A percentile compares a stretch with the other conserved stretches of the same genome.
Conservation (phyloP, 345 rosid species). For the Populus davidiana region DNA sequence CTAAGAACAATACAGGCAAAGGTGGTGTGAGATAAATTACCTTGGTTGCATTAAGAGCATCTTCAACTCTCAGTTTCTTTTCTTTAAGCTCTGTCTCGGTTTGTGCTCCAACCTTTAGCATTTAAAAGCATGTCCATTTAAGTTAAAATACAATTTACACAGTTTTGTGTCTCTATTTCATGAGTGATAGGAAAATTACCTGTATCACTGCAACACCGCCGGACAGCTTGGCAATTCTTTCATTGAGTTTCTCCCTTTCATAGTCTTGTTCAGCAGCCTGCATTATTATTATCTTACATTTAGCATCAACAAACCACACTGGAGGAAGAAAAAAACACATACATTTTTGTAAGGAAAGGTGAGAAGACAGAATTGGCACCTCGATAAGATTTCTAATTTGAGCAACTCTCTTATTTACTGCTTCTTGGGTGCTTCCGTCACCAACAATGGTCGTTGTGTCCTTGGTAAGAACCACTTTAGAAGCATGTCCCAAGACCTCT, state of each 20-base stretch:
- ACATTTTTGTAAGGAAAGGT: not conserved
- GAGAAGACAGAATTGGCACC: slow-evolving; percentile 27
- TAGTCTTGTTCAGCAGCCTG: slow-evolving; percentile 93
- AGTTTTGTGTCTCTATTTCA: not conserved
- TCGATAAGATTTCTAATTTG: slow-evolving; percentile 91
- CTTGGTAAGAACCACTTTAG: slow-evolving; percentile 94
- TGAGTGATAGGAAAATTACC: slow-evolving; percentile 3
- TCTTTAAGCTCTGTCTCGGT: slow-evolving; percentile 66
- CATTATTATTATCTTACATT: slow-evolving; percentile 4
- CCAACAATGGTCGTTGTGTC: slow-evolving; percentile 88
- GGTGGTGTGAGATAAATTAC: slow-evolving; percentile 26
- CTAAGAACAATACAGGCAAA: not conserved
- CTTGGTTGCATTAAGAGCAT: slow-evolving; percentile 99
- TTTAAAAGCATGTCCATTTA: too few relatives aligned
- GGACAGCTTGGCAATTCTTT: slow-evolving; percentile 79
- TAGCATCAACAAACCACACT: not conserved
- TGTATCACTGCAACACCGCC: slow-evolving; percentile 39
- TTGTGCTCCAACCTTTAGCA: slow-evolving; percentile 36
- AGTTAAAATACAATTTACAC: not conserved
- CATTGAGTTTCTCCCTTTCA: slow-evolving; percentile 87
- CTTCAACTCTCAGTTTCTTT: slow-evolving; percentile 95
- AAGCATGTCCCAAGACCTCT: slow-evolving; percentile 85
- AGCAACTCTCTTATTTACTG: slow-evolving; percentile 80
- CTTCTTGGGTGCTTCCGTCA: slow-evolving; percentile 98
- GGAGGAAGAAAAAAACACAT: not conserved